phyloP scores from a whole-genome alignment of 345 rosid genomes.

The Kernera saxatilis region DNA sequence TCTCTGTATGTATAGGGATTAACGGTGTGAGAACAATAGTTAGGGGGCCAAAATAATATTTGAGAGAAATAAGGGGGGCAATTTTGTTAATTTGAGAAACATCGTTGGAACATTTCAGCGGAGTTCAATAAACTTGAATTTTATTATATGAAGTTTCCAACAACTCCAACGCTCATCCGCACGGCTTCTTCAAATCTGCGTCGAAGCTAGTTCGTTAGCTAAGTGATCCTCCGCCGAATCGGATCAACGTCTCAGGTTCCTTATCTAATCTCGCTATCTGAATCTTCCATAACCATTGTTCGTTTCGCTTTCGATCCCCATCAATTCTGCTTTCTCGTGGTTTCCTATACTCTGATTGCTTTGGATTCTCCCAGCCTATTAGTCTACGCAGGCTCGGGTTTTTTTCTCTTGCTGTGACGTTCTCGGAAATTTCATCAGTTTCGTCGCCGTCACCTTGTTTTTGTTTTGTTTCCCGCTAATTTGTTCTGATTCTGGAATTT shows the following conservation, averaged over 20 bases:
- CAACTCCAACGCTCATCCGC: slow-evolving; percentile 21
- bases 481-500: background rate
- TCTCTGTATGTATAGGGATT: no score
- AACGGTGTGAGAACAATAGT: background rate
- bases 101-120: background rate
- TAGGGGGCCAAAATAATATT: background rate
- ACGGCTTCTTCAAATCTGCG: slow-evolving; percentile 1
- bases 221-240: background rate
- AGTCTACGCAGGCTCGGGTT: background rate
- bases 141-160: background rate
- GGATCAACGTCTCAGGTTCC: slow-evolving; percentile 1
- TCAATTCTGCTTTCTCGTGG: background rate
- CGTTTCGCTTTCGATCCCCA: background rate
- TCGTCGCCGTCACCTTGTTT: background rate
- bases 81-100: background rate
- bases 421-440: background rate
- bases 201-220: background rate
- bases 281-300: background rate
- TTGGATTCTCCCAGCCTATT: background rate
- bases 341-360: no score
- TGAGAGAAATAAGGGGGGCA: background rate
- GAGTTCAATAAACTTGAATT: background rate
- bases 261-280: background rate
- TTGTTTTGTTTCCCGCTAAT: background rate
- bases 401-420: background rate